These are phyloP conservation scores for Alternaria longipes DNA, from an alignment of 2,329 filamentous ascomycete species.

Conservation along the genomic window DNA sequence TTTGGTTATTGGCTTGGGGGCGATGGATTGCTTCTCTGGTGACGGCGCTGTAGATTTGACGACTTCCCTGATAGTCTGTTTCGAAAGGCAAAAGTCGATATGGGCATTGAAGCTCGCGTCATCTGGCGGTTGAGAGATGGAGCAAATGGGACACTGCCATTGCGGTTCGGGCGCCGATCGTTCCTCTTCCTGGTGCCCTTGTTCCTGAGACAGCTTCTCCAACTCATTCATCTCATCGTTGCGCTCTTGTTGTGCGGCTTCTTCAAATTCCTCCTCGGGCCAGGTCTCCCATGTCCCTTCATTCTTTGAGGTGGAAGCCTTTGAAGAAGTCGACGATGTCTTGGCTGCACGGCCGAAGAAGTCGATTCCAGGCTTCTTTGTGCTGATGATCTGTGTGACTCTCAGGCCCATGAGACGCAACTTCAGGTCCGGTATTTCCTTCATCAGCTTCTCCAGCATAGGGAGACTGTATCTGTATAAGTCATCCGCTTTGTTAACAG, in stretches of 20 bases:
- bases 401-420: constrained; percentile 87
- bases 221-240: constrained; percentile 69
- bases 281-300: constrained; percentile 70
- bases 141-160: constrained; percentile 91
- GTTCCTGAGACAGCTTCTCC: constrained; percentile 69
- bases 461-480: constrained; percentile 83
- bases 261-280: constrained; percentile 73
- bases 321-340: constrained; percentile 15
- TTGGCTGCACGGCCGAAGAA: constrained; percentile 73
- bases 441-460: constrained; percentile 83
- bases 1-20: constrained; percentile 26
- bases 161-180: constrained; percentile 44
- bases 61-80: constrained; percentile 83
- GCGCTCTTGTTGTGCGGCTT: constrained; percentile 66
- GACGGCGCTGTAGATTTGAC: constrained; percentile 63
- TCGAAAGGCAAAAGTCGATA: constrained; percentile 89
- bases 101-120: constrained; percentile 87
- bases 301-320: constrained; percentile 21
- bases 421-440: constrained; percentile 81
- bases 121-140: constrained; percentile 75
- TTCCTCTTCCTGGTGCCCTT: constrained; percentile 36
- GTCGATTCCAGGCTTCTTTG: constrained; percentile 79
- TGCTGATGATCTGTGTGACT: constrained; percentile 86
- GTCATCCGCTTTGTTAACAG: constrained; percentile 78
- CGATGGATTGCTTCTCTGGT: constrained; percentile 17